These are phyloP conservation scores for Exutisphaerella laricina DNA, from an alignment of 2,329 filamentous ascomycete species.

Conservation along the genomic window DNA sequence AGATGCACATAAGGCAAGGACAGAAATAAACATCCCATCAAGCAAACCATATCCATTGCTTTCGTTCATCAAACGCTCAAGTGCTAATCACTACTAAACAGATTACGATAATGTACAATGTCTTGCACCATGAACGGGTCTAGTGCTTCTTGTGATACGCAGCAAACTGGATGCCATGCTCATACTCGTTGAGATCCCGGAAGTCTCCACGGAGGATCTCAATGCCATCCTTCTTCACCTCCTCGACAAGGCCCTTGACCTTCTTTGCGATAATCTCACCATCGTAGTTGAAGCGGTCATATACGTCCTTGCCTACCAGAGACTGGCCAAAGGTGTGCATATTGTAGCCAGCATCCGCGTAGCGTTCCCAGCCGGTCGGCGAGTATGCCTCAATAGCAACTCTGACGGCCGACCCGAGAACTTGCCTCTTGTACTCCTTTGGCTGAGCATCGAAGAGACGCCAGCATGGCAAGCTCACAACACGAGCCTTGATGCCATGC, in stretches of 20 bases:
- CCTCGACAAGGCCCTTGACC: conserved; percentile 35
- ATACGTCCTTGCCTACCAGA: conserved; percentile 50
- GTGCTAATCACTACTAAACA: conserved; percentile 5
- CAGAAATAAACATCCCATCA: no score
- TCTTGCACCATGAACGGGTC: not conserved
- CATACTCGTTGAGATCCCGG: conserved; percentile 30
- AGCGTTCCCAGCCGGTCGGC: conserved; percentile 55
- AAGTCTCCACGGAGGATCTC: conserved; percentile 29
- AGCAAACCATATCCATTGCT: no score
- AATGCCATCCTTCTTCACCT: conserved; percentile 35
- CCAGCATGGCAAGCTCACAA: conserved; percentile 49
- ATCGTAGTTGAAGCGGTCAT: conserved; percentile 54
- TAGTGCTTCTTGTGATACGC: conserved; percentile 19
- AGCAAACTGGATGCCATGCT: conserved; percentile 24
- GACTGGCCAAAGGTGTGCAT: conserved; percentile 54
- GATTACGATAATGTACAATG: not conserved
- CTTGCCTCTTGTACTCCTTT: conserved; percentile 42
- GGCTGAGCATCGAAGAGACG: conserved; percentile 46
- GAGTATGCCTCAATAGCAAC: conserved; percentile 59
- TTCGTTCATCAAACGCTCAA: conserved; percentile 1
- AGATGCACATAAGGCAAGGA: no score
- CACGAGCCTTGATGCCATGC: conserved; percentile 40
- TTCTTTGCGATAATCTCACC: conserved; percentile 41
- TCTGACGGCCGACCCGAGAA: conserved; percentile 36
- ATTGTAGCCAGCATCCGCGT: conserved; percentile 52